These are phyloP conservation scores for Microthlaspi erraticum DNA, from an alignment of 345 rosid species.

Conservation along the genomic window DNA sequence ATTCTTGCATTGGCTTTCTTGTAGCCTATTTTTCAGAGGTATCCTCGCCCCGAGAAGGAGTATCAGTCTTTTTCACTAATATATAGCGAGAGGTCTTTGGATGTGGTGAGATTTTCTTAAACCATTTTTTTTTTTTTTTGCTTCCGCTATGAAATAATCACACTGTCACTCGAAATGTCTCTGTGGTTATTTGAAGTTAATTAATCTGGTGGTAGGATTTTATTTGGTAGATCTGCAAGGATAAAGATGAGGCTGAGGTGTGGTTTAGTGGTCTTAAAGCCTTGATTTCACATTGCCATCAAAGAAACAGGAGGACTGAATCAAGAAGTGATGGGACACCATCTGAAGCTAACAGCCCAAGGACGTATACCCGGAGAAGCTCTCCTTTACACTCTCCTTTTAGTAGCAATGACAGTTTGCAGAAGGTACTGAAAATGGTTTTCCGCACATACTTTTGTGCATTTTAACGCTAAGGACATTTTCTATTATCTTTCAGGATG, in stretches of 20 bases:
- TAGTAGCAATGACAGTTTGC: slow-evolving; percentile 86
- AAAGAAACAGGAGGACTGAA: slow-evolving; percentile 48
- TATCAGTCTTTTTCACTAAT: slow-evolving; percentile 98
- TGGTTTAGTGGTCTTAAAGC: slow-evolving; percentile 68
- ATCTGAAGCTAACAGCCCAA: slow-evolving; percentile 82
- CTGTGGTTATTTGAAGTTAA: slow-evolving; percentile 25
- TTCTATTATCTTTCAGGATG: slow-evolving; percentile 59
- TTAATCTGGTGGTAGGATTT: slow-evolving; percentile 29
- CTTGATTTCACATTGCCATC: slow-evolving; percentile 51
- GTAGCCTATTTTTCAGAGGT: slow-evolving; percentile 97
- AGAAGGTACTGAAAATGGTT: slow-evolving; percentile 59
- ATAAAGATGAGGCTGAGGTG: slow-evolving; percentile 75
- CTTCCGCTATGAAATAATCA: slow-evolving; percentile 14
- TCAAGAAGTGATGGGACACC: slow-evolving; percentile 54
- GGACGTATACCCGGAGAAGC: slow-evolving; percentile 87
- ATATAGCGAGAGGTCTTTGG: slow-evolving; percentile 91
- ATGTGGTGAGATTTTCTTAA: slow-evolving; percentile 69
- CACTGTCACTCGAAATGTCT: slow-evolving; percentile 13
- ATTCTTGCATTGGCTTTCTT: slow-evolving; percentile 35
- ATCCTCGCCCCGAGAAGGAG: slow-evolving; percentile 99
- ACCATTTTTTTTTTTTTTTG: background rate
- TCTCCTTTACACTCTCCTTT: slow-evolving; percentile 78
- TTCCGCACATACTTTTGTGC: slow-evolving; percentile 12
- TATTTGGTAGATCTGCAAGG: slow-evolving; percentile 64
- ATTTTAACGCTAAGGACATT: slow-evolving; percentile 6